Evolutionary conservation across 441 rosid genomes (phyloP).

Genomic region (Syzygium malaccense): DNA sequence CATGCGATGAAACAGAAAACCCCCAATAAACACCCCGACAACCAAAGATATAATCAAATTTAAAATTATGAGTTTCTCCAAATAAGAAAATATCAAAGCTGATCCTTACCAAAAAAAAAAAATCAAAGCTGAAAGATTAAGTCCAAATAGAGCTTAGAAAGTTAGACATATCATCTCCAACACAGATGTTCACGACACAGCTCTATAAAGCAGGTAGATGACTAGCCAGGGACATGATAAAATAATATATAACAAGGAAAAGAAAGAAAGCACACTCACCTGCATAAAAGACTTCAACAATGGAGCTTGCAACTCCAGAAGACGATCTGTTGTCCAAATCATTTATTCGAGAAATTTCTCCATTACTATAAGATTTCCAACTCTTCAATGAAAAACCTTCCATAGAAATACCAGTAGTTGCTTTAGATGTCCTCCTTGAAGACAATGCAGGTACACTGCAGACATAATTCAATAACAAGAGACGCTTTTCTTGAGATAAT

Average conservation of each 20-base stretch:
- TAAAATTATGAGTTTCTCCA: not conserved
- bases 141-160: too few species aligned
- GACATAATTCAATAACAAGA: not conserved
- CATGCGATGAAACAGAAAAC: too few species aligned
- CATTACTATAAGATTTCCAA: slow-evolving; percentile 57
- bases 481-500: not conserved
- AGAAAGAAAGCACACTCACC: slow-evolving; percentile 24
- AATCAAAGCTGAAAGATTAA: too few species aligned
- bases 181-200: too few species aligned
- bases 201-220: too few species aligned
- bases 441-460: slow-evolving; percentile 82
- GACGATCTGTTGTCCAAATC: slow-evolving; percentile 59
- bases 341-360: slow-evolving; percentile 52
- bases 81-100: not conserved
- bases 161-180: too few species aligned
- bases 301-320: slow-evolving; percentile 76
- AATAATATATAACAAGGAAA: not conserved
- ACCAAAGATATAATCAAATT: not conserved
- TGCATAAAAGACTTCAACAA: slow-evolving; percentile 93
- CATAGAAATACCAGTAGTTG: slow-evolving; percentile 11
- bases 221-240: not conserved
- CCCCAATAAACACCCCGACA: not conserved
- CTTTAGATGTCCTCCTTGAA: slow-evolving; percentile 54
- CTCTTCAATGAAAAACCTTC: slow-evolving; percentile 48
- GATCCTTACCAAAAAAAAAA: too few species aligned